phyloP scores from a whole-genome alignment of 108 stramenopile species.

The Thalassiosira profunda region DNA sequence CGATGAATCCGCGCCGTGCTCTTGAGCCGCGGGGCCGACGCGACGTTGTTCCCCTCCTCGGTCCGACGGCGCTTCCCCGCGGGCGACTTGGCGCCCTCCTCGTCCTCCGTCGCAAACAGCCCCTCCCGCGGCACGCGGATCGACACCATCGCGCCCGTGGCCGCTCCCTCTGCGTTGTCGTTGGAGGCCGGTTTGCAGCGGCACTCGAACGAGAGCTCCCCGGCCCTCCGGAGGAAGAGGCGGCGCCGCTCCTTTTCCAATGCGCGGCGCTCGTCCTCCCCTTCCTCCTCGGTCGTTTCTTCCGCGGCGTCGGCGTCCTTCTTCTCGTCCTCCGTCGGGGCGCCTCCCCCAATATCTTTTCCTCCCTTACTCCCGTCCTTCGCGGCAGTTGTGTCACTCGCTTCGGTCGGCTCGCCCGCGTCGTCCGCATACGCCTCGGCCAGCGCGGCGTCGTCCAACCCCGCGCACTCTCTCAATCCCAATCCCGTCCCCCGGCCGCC shows the following conservation, averaged over 20 bases:
- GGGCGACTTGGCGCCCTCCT: not conserved
- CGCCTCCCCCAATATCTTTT: too few species aligned
- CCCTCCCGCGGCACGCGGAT: conserved; percentile 17
- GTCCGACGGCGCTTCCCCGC: conserved; percentile 32
- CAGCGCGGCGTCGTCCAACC: conserved; percentile 34
- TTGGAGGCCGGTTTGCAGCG: not conserved
- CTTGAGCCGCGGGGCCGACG: conserved; percentile 12
- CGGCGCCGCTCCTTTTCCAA: not conserved
- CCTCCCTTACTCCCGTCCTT: not conserved
- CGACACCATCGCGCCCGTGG: conserved; percentile 1
- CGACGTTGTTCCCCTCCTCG: not conserved
- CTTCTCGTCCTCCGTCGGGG: too few species aligned
- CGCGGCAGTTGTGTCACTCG: not conserved
- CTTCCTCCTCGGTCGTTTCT: conserved; percentile 3
- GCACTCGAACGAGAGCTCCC: conserved; percentile 25
- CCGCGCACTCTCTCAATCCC: conserved; percentile 73
- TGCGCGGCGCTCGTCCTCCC: not conserved
- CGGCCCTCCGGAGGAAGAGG: not conserved
- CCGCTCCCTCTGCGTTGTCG: not conserved
- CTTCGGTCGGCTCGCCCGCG: not conserved
- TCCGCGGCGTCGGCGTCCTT: too few species aligned
- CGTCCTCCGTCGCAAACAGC: conserved; percentile 4
- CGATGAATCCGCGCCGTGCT: conserved; percentile 50
- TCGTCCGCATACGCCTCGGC: not conserved
- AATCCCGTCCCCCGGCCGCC: conserved; percentile 81